Percentiles rank a stretch among this genome's conserved stretches.
Evolutionary conservation across 2,329 filamentous ascomycete genomes (phyloP).

Genomic region (Coniosporium uncinatum): DNA sequence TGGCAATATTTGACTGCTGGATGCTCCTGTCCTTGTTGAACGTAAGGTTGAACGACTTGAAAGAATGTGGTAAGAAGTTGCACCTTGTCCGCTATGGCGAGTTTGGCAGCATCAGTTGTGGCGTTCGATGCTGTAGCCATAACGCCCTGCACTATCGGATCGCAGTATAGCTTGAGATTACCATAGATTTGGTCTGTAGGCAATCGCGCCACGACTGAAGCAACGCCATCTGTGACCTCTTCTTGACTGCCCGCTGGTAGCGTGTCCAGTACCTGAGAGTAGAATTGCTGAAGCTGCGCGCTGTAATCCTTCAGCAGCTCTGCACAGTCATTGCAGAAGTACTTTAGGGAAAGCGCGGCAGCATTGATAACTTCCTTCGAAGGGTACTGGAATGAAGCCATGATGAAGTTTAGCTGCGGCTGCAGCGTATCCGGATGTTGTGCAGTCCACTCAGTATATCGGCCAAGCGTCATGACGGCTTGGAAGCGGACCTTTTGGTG

Average conservation of each 20-base stretch:
- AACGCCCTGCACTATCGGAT: conserved; percentile 80
- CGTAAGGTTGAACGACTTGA: conserved; percentile 69
- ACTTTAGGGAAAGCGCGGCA: conserved; percentile 91
- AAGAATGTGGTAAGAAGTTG: conserved; percentile 91
- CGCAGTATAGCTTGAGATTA: conserved; percentile 87
- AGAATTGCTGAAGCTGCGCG: conserved; percentile 84
- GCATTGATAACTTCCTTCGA: conserved; percentile 90
- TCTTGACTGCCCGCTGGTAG: conserved; percentile 86
- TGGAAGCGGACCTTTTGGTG: conserved; percentile 99
- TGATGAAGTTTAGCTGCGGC: conserved; percentile 92
- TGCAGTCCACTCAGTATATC: conserved; percentile 98
- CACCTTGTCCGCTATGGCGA: conserved; percentile 62
- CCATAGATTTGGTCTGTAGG: conserved; percentile 75
- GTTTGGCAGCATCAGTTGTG: conserved; percentile 50
- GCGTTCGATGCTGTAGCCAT: conserved; percentile 59
- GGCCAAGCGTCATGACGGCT: conserved; percentile 93
- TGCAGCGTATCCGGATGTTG: conserved; percentile 90
- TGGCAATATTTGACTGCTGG: conserved; percentile 95
- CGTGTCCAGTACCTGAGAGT: conserved; percentile 82
- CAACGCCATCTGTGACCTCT: conserved; percentile 94
- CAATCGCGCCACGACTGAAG: conserved; percentile 85
- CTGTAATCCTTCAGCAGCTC: conserved; percentile 81
- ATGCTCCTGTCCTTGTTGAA: conserved; percentile 68
- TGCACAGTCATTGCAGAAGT: conserved; percentile 94
- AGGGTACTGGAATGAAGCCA: conserved; percentile 82